These are phyloP conservation scores for Rubroshorea leprosula DNA, from an alignment of 345 rosid genomes.

Conservation along the genomic window DNA sequence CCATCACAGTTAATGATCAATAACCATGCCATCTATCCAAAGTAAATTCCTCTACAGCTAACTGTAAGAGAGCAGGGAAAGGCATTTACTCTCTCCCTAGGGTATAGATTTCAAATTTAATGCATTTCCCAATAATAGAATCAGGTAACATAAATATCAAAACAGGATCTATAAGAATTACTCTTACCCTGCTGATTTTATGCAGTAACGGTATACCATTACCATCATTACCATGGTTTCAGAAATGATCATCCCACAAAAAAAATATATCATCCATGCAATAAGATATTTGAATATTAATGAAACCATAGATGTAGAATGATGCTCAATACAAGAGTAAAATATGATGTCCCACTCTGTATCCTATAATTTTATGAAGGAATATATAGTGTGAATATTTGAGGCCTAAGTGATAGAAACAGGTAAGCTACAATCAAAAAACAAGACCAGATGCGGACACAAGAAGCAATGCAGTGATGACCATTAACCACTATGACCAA, in stretches of 20 bases:
- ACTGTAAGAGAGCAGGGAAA: neutral
- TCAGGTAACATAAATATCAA: neutral
- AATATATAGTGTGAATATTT: constrained; percentile 14
- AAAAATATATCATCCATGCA: too few species aligned
- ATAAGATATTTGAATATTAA: too few species aligned
- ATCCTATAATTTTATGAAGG: constrained; percentile 12
- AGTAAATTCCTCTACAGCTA: neutral
- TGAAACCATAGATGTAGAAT: constrained; percentile 3
- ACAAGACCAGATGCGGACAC: constrained; percentile 13
- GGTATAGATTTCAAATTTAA: neutral
- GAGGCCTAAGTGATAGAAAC: constrained; percentile 10
- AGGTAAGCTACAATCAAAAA: constrained; percentile 9
- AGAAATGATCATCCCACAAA: too few species aligned
- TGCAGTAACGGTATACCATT: too few species aligned
- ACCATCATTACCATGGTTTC: too few species aligned
- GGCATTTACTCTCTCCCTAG: neutral
- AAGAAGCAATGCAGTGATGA: constrained; percentile 4
- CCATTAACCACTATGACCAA: neutral
- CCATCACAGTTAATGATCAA: neutral
- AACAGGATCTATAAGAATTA: neutral
- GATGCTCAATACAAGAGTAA: neutral
- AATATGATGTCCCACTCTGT: too few species aligned
- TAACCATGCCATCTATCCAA: neutral
- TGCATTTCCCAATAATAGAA: constrained; percentile 1
- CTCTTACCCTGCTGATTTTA: too few species aligned